A percentile compares a stretch with the other conserved stretches of the same genome.
These are phyloP conservation scores for Solanum piurae DNA, from an alignment of 257 asterid genomes.

Conservation along the genomic window DNA sequence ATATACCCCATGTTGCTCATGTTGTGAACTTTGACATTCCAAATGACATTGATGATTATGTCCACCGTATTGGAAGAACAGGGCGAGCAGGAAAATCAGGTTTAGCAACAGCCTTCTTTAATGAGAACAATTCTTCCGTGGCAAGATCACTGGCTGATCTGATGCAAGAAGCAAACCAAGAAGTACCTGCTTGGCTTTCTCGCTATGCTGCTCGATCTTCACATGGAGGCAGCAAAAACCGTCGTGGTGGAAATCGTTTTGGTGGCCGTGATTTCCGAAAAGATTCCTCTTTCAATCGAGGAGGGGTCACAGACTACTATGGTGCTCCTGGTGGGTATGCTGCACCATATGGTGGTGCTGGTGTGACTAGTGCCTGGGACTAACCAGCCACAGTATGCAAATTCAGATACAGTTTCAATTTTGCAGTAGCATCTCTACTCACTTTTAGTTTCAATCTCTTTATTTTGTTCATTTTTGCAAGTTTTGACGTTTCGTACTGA, in stretches of 20 bases:
- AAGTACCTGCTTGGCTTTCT: slow-evolving; percentile 5
- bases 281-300: slow-evolving; percentile 5
- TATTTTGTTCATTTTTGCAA: background rate
- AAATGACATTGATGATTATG: slow-evolving; percentile 85
- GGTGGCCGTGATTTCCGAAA: slow-evolving; percentile 19
- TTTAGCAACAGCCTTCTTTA: slow-evolving; percentile 86
- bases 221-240: background rate
- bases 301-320: slow-evolving; percentile 2
- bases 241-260: slow-evolving; percentile 6
- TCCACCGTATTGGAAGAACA: slow-evolving; percentile 91
- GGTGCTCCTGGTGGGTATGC: slow-evolving; percentile 1
- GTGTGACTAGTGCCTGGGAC: slow-evolving; percentile 16
- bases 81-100: slow-evolving; percentile 94
- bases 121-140: slow-evolving; percentile 62
- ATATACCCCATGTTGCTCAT: slow-evolving; percentile 93
- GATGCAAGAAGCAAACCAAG: slow-evolving; percentile 64
- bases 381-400: slow-evolving; percentile 1
- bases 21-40: slow-evolving; percentile 94
- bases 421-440: background rate
- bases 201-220: background rate
- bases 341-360: slow-evolving; percentile 5
- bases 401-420: background rate
- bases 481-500: background rate
- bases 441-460: background rate
- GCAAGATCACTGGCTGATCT: slow-evolving; percentile 70